Evolutionary conservation across 2,329 filamentous ascomycete species (phyloP).

Genomic region (Colletotrichum paranaense): DNA sequence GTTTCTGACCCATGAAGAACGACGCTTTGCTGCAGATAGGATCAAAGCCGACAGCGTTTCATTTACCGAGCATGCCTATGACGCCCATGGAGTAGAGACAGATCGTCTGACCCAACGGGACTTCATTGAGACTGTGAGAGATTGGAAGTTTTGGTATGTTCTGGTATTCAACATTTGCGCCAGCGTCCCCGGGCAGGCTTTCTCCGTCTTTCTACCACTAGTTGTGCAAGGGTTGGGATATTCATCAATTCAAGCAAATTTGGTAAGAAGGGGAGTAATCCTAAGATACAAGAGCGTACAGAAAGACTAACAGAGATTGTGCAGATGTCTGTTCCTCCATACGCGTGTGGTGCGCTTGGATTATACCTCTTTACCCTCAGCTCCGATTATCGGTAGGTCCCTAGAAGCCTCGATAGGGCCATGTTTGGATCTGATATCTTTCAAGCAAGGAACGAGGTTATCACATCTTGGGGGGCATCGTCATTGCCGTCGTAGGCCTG

Average conservation of each 20-base stretch:
- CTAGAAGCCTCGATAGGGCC: no score
- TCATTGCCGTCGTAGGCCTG: slow-evolving; percentile 42
- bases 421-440: not conserved
- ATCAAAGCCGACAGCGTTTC: slow-evolving; percentile 47
- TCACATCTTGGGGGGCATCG: slow-evolving; percentile 44
- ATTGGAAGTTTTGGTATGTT: slow-evolving; percentile 51
- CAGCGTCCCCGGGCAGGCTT: slow-evolving; percentile 45
- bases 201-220: slow-evolving; percentile 47
- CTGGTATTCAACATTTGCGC: slow-evolving; percentile 46
- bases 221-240: slow-evolving; percentile 46
- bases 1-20: slow-evolving; percentile 51
- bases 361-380: slow-evolving; percentile 44
- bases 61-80: slow-evolving; percentile 44
- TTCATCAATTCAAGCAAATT: slow-evolving; percentile 39
- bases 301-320: not conserved
- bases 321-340: slow-evolving; percentile 47
- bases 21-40: slow-evolving; percentile 48
- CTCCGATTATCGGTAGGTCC: slow-evolving; percentile 40
- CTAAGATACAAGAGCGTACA: not conserved
- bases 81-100: slow-evolving; percentile 29
- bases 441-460: slow-evolving; percentile 42
- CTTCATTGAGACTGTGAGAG: slow-evolving; percentile 45
- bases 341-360: slow-evolving; percentile 43
- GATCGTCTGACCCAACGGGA: slow-evolving; percentile 44
- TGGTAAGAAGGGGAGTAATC: slow-evolving; percentile 32